Evolutionary conservation across 1,284 basidiomycete species (phyloP).

Genomic region (Cutaneotrichosporon arboriforme): DNA sequence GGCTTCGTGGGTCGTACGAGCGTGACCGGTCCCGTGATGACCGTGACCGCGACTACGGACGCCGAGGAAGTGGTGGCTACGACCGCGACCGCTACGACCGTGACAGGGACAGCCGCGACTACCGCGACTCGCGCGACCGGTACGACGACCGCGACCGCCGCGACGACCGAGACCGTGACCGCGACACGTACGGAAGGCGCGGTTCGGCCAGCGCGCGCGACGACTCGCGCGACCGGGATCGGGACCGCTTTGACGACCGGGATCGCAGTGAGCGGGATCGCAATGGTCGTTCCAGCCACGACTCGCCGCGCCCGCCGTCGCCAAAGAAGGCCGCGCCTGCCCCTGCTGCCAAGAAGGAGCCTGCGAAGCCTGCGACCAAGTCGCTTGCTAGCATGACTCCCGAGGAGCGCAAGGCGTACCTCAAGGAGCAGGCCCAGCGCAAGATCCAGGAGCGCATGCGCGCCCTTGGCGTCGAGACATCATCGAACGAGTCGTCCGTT

Average conservation of each 20-base stretch:
- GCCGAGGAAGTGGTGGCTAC: conserved; percentile 32
- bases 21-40: conserved; percentile 43
- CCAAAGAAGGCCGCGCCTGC: background rate
- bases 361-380: conserved; percentile 44
- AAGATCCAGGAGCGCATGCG: conserved; percentile 82
- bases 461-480: conserved; percentile 68
- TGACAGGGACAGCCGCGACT: background rate
- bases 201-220: conserved; percentile 41
- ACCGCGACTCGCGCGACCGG: conserved; percentile 25
- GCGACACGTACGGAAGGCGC: conserved; percentile 22
- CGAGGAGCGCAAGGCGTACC: conserved; percentile 74
- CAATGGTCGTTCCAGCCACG: background rate
- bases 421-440: conserved; percentile 74
- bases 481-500: conserved; percentile 53
- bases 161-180: conserved; percentile 25
- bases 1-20: conserved; percentile 49
- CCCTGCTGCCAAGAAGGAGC: background rate
- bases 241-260: conserved; percentile 9
- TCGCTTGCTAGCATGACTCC: conserved; percentile 70
- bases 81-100: conserved; percentile 24
- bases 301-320: background rate
- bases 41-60: conserved; percentile 7
- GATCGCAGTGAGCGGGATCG: conserved; percentile 42
- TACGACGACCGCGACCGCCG: conserved; percentile 30
- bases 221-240: conserved; percentile 28